Percentiles rank a stretch among this genome's conserved stretches.
Evolutionary conservation across 2,329 filamentous ascomycete species (phyloP).

Genomic region (Hirsutella minnesotensis): DNA sequence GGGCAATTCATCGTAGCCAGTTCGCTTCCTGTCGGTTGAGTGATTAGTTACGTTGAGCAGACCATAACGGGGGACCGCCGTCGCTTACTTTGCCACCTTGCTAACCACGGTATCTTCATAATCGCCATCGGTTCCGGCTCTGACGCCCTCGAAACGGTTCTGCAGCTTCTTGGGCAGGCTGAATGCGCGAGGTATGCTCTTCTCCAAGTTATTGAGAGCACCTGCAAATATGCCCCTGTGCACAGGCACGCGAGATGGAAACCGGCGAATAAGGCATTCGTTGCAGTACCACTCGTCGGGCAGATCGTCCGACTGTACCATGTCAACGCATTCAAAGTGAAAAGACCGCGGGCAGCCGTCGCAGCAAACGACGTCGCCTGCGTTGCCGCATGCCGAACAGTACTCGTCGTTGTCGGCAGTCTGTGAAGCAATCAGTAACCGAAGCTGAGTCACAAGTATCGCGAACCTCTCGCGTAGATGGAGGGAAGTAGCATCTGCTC

Average conservation of each 20-base stretch:
- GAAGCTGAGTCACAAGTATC: background rate
- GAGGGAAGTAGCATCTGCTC: background rate
- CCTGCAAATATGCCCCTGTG: constrained; percentile 47
- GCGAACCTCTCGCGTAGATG: background rate
- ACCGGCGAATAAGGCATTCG: constrained; percentile 45
- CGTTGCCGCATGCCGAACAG: constrained; percentile 75
- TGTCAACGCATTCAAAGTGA: constrained; percentile 81
- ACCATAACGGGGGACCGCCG: background rate
- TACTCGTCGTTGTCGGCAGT: constrained; percentile 70
- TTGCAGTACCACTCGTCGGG: constrained; percentile 82
- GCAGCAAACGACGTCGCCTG: constrained; percentile 81
- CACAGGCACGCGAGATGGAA: constrained; percentile 31
- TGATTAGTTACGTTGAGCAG: background rate
- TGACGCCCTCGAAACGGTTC: constrained; percentile 69
- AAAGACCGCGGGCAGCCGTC: constrained; percentile 86
- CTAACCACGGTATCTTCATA: constrained; percentile 58
- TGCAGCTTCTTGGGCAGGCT: constrained; percentile 59
- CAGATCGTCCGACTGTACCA: constrained; percentile 55
- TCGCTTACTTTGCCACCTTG: constrained; percentile 53
- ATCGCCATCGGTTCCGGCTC: constrained; percentile 62
- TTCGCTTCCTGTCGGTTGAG: constrained; percentile 30
- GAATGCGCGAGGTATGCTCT: constrained; percentile 61
- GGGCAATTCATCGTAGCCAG: constrained; percentile 46
- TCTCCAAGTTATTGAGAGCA: constrained; percentile 53
- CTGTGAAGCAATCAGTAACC: constrained; percentile 19